A percentile compares a stretch with the other conserved stretches of the same genome.
Conservation (phyloP, 1,284 basidiomycete species). For the Peniophora sp. region DNA sequence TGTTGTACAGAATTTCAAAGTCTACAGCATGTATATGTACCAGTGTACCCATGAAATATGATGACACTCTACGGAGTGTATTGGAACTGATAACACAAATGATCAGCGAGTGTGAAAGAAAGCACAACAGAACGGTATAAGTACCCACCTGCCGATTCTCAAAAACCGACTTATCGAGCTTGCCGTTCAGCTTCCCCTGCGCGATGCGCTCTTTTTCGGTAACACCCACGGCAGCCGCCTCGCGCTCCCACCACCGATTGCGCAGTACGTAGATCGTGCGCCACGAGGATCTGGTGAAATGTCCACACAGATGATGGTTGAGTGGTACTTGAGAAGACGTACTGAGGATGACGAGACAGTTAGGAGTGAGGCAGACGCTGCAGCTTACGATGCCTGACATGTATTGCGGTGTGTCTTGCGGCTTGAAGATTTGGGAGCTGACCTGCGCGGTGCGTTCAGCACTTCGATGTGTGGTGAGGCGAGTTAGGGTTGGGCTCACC, state of each 20-base stretch:
- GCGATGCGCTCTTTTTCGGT: slow-evolving; percentile 5
- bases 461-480: too few species aligned
- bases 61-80: background rate
- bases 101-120: background rate
- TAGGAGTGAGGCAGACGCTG: slow-evolving; percentile 6
- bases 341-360: slow-evolving; percentile 5
- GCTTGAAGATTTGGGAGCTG: slow-evolving; percentile 11
- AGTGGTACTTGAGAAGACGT: background rate
- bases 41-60: too few species aligned
- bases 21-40: too few species aligned
- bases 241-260: slow-evolving; percentile 9
- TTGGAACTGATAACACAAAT: background rate
- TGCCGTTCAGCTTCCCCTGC: slow-evolving; percentile 7
- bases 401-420: slow-evolving; percentile 8
- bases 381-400: slow-evolving; percentile 7
- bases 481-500: background rate
- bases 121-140: background rate
- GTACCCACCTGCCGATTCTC: slow-evolving; percentile 10
- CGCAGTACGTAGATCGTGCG: slow-evolving; percentile 6
- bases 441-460: background rate
- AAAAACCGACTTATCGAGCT: slow-evolving; percentile 9
- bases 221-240: slow-evolving; percentile 4
- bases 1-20: too few species aligned
- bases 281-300: slow-evolving; percentile 2
- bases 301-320: too few species aligned